Percentiles rank a stretch among this genome's conserved stretches.
These are phyloP conservation scores for Fusarium sp. DNA, from an alignment of 2,329 filamentous ascomycete genomes.

Conservation along the genomic window DNA sequence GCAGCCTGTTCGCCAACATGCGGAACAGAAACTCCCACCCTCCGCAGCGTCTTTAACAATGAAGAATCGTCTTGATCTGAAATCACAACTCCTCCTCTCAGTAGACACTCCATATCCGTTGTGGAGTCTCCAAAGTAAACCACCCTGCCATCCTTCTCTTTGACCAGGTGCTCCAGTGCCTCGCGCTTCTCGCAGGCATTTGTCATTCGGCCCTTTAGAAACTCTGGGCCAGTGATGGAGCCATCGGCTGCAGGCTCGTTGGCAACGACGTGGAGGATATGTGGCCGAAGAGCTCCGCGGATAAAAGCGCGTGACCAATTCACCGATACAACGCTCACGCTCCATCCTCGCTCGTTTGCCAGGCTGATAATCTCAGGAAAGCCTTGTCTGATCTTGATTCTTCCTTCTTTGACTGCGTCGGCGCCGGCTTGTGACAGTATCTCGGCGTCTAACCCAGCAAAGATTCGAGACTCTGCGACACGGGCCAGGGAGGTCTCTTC, in stretches of 20 bases:
- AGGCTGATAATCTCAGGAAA: slow-evolving; percentile 51
- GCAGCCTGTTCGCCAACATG: slow-evolving; percentile 48
- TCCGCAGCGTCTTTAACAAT: slow-evolving; percentile 53
- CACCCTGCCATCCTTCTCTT: slow-evolving; percentile 39
- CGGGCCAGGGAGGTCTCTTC: slow-evolving; percentile 61
- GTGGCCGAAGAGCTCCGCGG: slow-evolving; percentile 55
- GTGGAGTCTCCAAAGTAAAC: slow-evolving; percentile 71
- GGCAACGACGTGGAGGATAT: slow-evolving; percentile 54
- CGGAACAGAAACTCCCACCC: slow-evolving; percentile 54
- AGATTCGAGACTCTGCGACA: slow-evolving; percentile 59
- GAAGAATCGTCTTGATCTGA: slow-evolving; percentile 51
- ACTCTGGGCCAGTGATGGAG: slow-evolving; percentile 55
- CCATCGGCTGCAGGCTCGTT: slow-evolving; percentile 58
- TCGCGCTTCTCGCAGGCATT: slow-evolving; percentile 62
- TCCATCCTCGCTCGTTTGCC: slow-evolving; percentile 50
- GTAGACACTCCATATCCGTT: slow-evolving; percentile 67
- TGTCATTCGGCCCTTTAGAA: slow-evolving; percentile 43
- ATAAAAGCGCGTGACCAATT: slow-evolving; percentile 65
- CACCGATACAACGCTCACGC: slow-evolving; percentile 61
- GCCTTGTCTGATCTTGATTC: slow-evolving; percentile 54
- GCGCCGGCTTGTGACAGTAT: slow-evolving; percentile 55
- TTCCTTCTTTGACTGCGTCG: slow-evolving; percentile 49
- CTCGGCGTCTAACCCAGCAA: slow-evolving; percentile 53
- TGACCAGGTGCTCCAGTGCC: slow-evolving; percentile 51
- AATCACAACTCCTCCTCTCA: slow-evolving; percentile 62